phyloP scores from a whole-genome alignment of 768 basidiomycete species.

The Clitopilus passeckerianus region DNA sequence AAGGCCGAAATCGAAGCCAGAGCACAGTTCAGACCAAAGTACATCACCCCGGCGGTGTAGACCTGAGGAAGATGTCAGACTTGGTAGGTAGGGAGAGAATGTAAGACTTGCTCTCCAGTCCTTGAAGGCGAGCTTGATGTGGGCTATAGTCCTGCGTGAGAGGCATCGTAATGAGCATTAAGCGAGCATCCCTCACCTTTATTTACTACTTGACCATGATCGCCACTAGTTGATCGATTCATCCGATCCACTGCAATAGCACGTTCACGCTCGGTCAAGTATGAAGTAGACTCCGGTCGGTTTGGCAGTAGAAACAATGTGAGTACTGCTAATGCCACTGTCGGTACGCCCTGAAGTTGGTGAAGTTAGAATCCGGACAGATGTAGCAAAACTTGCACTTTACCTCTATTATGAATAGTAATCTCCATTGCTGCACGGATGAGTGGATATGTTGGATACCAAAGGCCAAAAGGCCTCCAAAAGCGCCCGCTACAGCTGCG shows the following conservation, averaged over 20 bases:
- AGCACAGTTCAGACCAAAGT: slow-evolving; percentile 74
- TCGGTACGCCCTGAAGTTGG: slow-evolving; percentile 52
- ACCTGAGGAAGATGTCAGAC: slow-evolving; percentile 28
- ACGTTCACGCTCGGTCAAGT: slow-evolving; percentile 49
- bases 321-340: slow-evolving; percentile 57
- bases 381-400: neutral
- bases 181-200: slow-evolving; percentile 33
- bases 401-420: slow-evolving; percentile 74
- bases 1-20: slow-evolving; percentile 80
- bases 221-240: slow-evolving; percentile 61
- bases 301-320: slow-evolving; percentile 56
- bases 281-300: slow-evolving; percentile 64
- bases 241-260: slow-evolving; percentile 62
- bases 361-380: neutral
- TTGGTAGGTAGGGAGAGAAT: no score
- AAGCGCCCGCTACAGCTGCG: slow-evolving; percentile 80
- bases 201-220: slow-evolving; percentile 59
- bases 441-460: slow-evolving; percentile 62
- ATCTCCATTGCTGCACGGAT: slow-evolving; percentile 48
- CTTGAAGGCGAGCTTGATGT: slow-evolving; percentile 54
- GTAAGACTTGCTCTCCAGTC: slow-evolving; percentile 61
- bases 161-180: no score
- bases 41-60: slow-evolving; percentile 65
- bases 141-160: slow-evolving; percentile 24
- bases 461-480: slow-evolving; percentile 81